Evolutionary conservation across 257 asterid species (phyloP), one percentile per base, ranked within the genome.

Genomic region (Striga asiatica): DNA sequence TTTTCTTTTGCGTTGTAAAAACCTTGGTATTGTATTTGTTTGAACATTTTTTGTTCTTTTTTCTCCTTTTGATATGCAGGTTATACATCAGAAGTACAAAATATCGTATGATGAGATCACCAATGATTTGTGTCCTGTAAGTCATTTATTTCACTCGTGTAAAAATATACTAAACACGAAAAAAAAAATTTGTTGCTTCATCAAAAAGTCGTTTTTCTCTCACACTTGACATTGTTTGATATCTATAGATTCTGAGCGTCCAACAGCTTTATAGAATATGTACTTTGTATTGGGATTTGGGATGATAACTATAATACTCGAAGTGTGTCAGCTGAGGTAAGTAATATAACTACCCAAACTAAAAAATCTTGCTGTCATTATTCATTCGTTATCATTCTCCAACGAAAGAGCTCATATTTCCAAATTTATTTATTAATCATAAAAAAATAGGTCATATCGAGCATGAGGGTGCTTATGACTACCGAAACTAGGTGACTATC

Each of bases 251-350:
- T 69, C 80, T 85, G 35, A 77, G 93, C 25, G 89, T 82, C 63
- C 95, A 85, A 70, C 95, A 85, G 78, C 81, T 85, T 58, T 78
- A 85, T 82, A 77, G 93, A 75, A 82, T 85, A 68, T 81, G 93
- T 54, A 76, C 89, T 5, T 69, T 82, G 56, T 82, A 85, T 74
- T n/a, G n/a, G n/a, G n/a, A n/a, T n/a, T n/a, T 76, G 84, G 82
- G 95, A 85, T 60, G 93, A 80, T 70, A 78, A 80, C 71, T 85
- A 85, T 61, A 85, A 85, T 54, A 85, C 95, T 47, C 79, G 83
- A 66, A 85, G 87, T 58, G 95, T 85, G 63, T 82, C 93, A 17
- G 70, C 77, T 6, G 84, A 78, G 60, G 95, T 85, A 68, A 77
- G 82, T 70, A 42, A n/a, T 21, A 11, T 24, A n/a, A 1, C 16